Conservation (phyloP, 2,329 filamentous ascomycete genomes). For the Claviceps pusilla region DNA sequence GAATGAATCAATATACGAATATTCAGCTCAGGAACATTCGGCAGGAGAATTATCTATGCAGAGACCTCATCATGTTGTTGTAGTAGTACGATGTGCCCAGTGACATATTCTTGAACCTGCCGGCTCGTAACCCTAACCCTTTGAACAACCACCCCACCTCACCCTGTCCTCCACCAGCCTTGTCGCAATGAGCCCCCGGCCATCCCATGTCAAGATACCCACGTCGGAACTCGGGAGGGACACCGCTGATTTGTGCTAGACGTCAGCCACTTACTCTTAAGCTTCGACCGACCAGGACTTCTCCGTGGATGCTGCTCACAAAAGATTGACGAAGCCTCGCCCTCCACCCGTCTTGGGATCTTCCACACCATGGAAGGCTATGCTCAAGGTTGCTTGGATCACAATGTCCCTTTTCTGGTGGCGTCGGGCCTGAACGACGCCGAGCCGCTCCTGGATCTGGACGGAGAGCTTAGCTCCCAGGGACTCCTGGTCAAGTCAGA, state of each 20-base stretch:
- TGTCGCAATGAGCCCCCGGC: no score
- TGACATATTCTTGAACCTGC: neutral
- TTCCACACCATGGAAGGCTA: constrained; percentile 57
- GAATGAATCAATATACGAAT: no score
- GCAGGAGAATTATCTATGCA: no score
- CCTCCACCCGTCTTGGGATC: constrained; percentile 8
- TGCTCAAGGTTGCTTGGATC: constrained; percentile 63
- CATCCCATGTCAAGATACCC: neutral
- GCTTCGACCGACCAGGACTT: constrained; percentile 8
- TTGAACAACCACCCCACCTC: no score
- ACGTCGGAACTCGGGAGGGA: neutral
- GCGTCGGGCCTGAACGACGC: constrained; percentile 54
- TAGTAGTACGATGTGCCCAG: no score
- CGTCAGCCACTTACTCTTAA: neutral
- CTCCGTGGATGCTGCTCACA: constrained; percentile 1
- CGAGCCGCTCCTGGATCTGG: constrained; percentile 26
- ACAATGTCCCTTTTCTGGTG: constrained; percentile 73
- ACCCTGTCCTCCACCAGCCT: no score
- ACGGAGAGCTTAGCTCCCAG: constrained; percentile 39
- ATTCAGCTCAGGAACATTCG: no score
- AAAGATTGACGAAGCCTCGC: constrained; percentile 1
- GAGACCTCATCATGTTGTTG: no score
- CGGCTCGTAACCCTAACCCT: neutral
- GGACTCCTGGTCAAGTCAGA: constrained; percentile 55
- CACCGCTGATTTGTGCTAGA: no score